Evolutionary conservation across 164 flowering plant genomes (phyloP).

Genomic region (Warburgia ugandensis): DNA sequence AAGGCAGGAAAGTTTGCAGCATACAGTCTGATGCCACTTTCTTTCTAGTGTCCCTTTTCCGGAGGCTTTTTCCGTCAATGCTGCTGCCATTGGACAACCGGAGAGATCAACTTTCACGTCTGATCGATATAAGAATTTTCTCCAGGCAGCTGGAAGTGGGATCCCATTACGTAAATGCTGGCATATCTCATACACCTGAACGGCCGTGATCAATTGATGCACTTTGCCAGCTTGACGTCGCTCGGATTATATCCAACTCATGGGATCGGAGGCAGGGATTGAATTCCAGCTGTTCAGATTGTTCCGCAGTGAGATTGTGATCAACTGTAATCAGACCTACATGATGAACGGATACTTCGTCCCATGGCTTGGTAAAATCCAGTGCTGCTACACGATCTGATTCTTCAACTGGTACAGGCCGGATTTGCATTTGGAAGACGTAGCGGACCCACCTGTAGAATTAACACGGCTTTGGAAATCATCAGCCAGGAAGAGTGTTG

Average conservation of each 20-base stretch:
- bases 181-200: slow-evolving; percentile 72
- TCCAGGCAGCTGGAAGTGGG: slow-evolving; percentile 68
- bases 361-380: slow-evolving; percentile 82
- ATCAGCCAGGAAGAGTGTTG: slow-evolving; percentile 59
- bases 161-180: slow-evolving; percentile 51
- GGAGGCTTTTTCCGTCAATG: slow-evolving; percentile 12
- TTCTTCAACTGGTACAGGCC: slow-evolving; percentile 44
- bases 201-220: slow-evolving; percentile 85
- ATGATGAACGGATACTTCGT: slow-evolving; percentile 48
- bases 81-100: slow-evolving; percentile 67
- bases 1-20: slow-evolving; percentile 57
- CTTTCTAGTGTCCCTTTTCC: slow-evolving; percentile 41
- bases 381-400: slow-evolving; percentile 32
- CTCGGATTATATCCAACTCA: slow-evolving; percentile 58
- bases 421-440: slow-evolving; percentile 53
- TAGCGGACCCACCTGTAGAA: slow-evolving; percentile 47
- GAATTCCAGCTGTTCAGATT: slow-evolving; percentile 55
- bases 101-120: slow-evolving; percentile 66
- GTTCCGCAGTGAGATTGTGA: slow-evolving; percentile 37
- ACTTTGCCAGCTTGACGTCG: slow-evolving; percentile 54
- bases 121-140: slow-evolving; percentile 52
- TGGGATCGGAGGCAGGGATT: slow-evolving; percentile 51
- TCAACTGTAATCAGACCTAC: slow-evolving; percentile 48
- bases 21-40: slow-evolving; percentile 38
- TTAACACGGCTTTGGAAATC: slow-evolving; percentile 50